Evolutionary conservation across 192 early-diverging fungal species (phyloP), one percentile per base, ranked within the genome.

Genomic region (Backusella circina): DNA sequence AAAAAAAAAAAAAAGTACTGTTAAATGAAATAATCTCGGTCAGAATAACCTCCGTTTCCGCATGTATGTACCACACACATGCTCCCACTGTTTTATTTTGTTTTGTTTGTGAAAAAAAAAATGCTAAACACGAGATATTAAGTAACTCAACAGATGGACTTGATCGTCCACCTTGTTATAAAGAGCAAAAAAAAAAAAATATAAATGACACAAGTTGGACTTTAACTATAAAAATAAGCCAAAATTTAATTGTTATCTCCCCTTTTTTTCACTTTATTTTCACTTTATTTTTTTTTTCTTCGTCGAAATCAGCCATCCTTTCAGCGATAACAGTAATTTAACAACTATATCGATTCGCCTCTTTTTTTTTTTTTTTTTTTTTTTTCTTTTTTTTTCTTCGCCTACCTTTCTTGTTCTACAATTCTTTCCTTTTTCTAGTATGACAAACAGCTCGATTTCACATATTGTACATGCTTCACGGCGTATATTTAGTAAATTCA

Each of bases 401-500:
- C 50, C 70, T 15, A 31, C 35, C 50, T 44, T 35, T 32, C 65
- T 51, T 50, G 18, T 67, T 73, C 16, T 39, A 64, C 71, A 38
- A 70, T 51, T 66, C 68, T 73, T 77, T 67, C 36, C 54, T 69
- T 69, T n/a, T 69, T 67, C 23, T 21, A 37, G 28, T 32, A 76
- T 71, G 50, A 70, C 54, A 39, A 71, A 69, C 5, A 35, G 28
- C 64, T 39, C 75, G 2, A 26, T 76, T 44, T 71, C 75, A 9
- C 68, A 71, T 47, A 71, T 76, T 65, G 28, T 71, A 71, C 66
- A 65, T 65, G 36, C 67, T 64, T 70, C 70, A 69, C 39, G 72
- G 54, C 72, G 67, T 13, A 67, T 69, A 13, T 73, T 74, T 66
- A 70, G 51, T 57, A 73, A 73, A 72, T 57, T 72, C 13, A 75